These are phyloP conservation scores for Botrytis squamosa DNA, from an alignment of 2,329 filamentous ascomycete species.

Conservation along the genomic window DNA sequence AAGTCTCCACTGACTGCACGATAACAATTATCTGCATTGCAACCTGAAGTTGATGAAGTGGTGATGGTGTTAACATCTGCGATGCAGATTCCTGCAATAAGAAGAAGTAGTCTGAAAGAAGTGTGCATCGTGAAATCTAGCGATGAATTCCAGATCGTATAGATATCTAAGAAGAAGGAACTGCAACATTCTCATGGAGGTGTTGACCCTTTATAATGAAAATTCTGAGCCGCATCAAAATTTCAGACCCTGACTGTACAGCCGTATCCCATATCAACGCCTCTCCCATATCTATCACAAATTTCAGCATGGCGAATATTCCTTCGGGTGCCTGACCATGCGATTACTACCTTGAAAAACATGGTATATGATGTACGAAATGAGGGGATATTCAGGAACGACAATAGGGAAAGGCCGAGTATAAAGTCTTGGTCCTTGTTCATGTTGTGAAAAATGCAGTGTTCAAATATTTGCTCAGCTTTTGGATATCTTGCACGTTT, in stretches of 20 bases:
- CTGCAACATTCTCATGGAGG: not conserved
- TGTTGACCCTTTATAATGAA: not conserved
- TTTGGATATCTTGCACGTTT: not conserved
- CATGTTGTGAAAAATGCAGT: constrained; percentile 21
- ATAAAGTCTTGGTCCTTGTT: not conserved
- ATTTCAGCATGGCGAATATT: constrained; percentile 5
- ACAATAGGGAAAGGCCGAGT: constrained; percentile 9
- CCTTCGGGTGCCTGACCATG: constrained; percentile 11
- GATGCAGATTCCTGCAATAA: not conserved
- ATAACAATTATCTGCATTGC: constrained; percentile 21
- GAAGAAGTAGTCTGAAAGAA: not conserved
- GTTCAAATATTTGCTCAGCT: constrained; percentile 17
- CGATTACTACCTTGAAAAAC: constrained; percentile 15
- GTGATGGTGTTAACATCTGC: not conserved
- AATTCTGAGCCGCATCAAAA: not conserved
- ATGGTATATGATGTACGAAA: constrained; percentile 16
- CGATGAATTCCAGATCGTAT: not conserved
- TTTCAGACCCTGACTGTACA: not conserved
- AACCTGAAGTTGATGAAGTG: not conserved
- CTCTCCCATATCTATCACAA: constrained; percentile 6
- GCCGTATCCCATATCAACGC: not conserved
- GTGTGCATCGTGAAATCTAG: not conserved
- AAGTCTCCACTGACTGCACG: constrained; percentile 20
- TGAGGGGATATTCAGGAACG: constrained; percentile 9
- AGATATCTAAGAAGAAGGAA: not conserved